phyloP scores from a whole-genome alignment of 2,329 filamentous ascomycete species.

The Ceratocystis papillata region DNA sequence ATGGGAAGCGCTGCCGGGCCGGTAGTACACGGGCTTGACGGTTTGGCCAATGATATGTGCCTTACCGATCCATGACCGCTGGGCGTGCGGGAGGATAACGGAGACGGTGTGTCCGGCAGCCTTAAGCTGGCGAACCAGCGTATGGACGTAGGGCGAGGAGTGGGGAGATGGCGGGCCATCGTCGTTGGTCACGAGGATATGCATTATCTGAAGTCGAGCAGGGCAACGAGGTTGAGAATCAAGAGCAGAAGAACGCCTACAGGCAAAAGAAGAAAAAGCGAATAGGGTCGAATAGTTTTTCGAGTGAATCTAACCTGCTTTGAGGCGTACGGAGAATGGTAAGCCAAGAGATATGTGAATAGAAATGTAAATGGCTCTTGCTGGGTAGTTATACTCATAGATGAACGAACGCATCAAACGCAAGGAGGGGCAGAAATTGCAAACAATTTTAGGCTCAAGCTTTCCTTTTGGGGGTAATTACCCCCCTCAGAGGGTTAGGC shows the following conservation, averaged over 20 bases:
- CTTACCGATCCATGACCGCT: constrained; percentile 97
- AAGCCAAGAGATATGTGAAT: constrained; percentile 7
- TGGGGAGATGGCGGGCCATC: constrained; percentile 69
- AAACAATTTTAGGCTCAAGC: constrained; percentile 5
- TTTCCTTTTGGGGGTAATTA: constrained; percentile 1
- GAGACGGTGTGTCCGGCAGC: constrained; percentile 74
- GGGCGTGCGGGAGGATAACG: constrained; percentile 79
- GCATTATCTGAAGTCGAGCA: constrained; percentile 36
- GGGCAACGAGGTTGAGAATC: background rate
- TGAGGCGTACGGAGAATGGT: constrained; percentile 18
- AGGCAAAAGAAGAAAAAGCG: constrained; percentile 13
- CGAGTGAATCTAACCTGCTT: background rate
- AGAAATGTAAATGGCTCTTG: background rate
- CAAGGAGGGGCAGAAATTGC: constrained; percentile 16
- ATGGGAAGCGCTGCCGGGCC: constrained; percentile 39
- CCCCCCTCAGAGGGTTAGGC: background rate
- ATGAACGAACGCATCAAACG: background rate
- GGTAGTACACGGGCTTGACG: constrained; percentile 75
- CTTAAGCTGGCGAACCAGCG: constrained; percentile 59
- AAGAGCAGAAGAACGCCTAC: background rate
- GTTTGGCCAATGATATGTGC: constrained; percentile 89
- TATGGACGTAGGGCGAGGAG: constrained; percentile 71
- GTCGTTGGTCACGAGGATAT: constrained; percentile 62
- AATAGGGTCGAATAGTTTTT: background rate
- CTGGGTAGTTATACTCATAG: background rate